Conservation (phyloP, 352 stramenopile species). For the Globisporangium irregulare region DNA sequence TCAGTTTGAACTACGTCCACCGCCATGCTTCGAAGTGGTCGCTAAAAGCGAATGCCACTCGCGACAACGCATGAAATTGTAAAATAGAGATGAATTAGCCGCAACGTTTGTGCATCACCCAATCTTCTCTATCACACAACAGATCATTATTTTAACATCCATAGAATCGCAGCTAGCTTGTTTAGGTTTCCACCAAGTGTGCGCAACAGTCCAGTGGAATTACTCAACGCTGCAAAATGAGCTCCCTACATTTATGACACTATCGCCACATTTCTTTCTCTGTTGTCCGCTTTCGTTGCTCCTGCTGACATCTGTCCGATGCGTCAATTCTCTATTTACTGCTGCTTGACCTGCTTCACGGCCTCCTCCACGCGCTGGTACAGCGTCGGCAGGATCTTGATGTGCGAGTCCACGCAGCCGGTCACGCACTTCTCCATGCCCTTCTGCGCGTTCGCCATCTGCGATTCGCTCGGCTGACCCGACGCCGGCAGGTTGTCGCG, state of each 20-base stretch:
- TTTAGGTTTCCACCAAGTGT: too few relatives aligned
- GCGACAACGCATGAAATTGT: background rate
- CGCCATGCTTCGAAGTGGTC: background rate
- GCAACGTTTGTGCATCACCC: background rate
- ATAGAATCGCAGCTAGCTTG: background rate
- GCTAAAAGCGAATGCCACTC: background rate
- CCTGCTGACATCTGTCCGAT: background rate
- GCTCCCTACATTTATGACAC: background rate
- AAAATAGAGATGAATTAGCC: background rate
- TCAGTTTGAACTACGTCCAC: background rate
- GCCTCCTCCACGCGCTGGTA: slow-evolving; percentile 72
- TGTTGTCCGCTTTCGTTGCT: background rate
- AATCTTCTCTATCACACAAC: too few relatives aligned
- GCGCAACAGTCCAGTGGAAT: too few relatives aligned
- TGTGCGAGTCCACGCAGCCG: slow-evolving; percentile 68
- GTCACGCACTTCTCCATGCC: slow-evolving; percentile 75
- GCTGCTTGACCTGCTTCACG: slow-evolving; percentile 67
- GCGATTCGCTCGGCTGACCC: slow-evolving; percentile 60
- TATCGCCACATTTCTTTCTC: background rate
- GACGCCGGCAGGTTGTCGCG: slow-evolving; percentile 60
- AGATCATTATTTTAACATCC: too few relatives aligned
- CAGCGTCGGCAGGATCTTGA: slow-evolving; percentile 71
- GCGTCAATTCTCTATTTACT: slow-evolving; percentile 20
- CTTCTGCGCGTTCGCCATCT: slow-evolving; percentile 67
- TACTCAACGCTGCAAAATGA: background rate